Evolutionary conservation across 306 rosid species (phyloP).

Genomic region (Abrus precatorius): DNA sequence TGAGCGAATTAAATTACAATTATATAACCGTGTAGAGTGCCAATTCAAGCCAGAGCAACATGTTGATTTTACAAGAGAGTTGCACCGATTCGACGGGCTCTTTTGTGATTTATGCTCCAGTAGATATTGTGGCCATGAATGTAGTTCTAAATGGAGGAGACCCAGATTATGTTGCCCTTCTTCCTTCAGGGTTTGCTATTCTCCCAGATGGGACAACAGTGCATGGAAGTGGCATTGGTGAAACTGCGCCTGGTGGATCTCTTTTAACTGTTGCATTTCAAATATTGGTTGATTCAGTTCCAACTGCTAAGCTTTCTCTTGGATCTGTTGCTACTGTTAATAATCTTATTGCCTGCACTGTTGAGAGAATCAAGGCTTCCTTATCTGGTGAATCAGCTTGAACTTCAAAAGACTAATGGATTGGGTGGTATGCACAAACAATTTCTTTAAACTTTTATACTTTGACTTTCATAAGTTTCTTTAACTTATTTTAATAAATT

Average conservation of each 20-base stretch:
- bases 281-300: slow-evolving; percentile 92
- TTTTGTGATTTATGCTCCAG: slow-evolving; percentile 92
- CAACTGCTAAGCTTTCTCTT: slow-evolving; percentile 91
- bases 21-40: slow-evolving; percentile 69
- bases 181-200: slow-evolving; percentile 96
- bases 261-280: slow-evolving; percentile 95
- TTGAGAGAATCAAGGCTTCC: slow-evolving; percentile 90
- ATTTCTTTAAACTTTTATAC: neutral
- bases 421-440: no score
- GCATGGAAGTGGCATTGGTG: slow-evolving; percentile 53
- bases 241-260: slow-evolving; percentile 75
- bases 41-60: slow-evolving; percentile 98
- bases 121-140: slow-evolving; percentile 90
- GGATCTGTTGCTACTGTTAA: slow-evolving; percentile 97
- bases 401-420: slow-evolving; percentile 8
- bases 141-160: slow-evolving; percentile 92
- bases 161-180: slow-evolving; percentile 93
- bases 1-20: neutral
- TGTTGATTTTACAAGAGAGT: slow-evolving; percentile 94
- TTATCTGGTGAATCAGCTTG: slow-evolving; percentile 68
- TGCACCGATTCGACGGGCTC: slow-evolving; percentile 82
- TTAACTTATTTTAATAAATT: no score
- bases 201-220: slow-evolving; percentile 79
- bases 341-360: slow-evolving; percentile 93
- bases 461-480: neutral